phyloP scores from a whole-genome alignment of 257 asterid genomes.

The Nicotiana paniculata region DNA sequence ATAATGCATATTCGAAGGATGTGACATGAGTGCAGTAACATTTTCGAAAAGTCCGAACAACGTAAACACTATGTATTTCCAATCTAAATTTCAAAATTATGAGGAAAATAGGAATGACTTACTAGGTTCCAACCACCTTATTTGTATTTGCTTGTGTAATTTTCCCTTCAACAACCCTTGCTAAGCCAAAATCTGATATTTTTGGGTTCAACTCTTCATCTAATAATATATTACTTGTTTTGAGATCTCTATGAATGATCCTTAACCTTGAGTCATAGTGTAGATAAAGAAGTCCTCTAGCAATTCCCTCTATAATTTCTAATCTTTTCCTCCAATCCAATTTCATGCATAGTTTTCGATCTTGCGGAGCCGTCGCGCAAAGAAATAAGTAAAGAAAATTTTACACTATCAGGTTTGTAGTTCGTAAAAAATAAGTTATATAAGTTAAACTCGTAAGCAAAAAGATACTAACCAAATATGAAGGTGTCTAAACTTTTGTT shows the following conservation, averaged over 20 bases:
- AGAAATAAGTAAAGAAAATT: background rate
- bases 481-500: conserved; percentile 3
- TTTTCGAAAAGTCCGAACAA: too few species aligned
- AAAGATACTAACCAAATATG: background rate
- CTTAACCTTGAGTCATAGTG: conserved; percentile 3
- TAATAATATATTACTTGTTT: conserved; percentile 2
- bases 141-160: conserved; percentile 5
- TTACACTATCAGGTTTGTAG: too few species aligned
- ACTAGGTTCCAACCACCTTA: conserved; percentile 10
- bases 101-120: background rate
- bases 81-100: background rate
- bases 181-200: conserved; percentile 8
- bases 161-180: conserved; percentile 8
- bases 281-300: conserved; percentile 6
- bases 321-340: conserved; percentile 5
- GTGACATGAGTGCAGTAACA: too few species aligned
- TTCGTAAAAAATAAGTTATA: too few species aligned
- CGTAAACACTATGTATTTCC: background rate
- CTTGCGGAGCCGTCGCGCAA: background rate
- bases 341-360: background rate
- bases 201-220: conserved; percentile 6
- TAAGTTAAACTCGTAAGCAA: too few species aligned
- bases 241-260: conserved; percentile 4
- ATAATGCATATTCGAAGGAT: too few species aligned
- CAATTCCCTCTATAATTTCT: conserved; percentile 1